phyloP scores from a whole-genome alignment of 345 rosid species.

The Isatis tinctoria region DNA sequence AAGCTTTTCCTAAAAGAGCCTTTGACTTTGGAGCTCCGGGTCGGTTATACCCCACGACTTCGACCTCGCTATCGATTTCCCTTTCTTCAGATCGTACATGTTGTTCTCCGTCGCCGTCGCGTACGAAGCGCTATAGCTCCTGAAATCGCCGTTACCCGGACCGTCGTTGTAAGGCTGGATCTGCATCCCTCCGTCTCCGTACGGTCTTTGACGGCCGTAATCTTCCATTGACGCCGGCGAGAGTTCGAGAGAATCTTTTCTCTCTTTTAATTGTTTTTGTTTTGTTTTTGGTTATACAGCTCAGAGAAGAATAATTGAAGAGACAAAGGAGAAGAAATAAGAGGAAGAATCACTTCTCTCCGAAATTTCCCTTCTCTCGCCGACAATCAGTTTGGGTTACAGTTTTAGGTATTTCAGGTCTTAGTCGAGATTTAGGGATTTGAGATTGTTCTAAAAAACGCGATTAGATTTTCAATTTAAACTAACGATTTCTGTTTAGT shows the following conservation, averaged over 20 bases:
- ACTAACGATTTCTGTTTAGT: too few relatives aligned
- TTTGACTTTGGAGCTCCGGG: constrained; percentile 88
- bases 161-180: constrained; percentile 53
- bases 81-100: constrained; percentile 44
- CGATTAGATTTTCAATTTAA: too few relatives aligned
- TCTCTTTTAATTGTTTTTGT: neutral
- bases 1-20: constrained; percentile 83
- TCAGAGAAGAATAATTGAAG: constrained; percentile 25
- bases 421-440: too few relatives aligned
- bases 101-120: constrained; percentile 38
- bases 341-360: too few relatives aligned
- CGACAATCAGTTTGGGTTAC: too few relatives aligned
- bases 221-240: constrained; percentile 53
- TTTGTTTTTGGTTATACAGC: neutral
- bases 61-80: constrained; percentile 48
- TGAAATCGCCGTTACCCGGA: constrained; percentile 45
- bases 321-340: constrained; percentile 14
- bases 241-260: constrained; percentile 1
- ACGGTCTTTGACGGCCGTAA: constrained; percentile 52
- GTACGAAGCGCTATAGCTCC: constrained; percentile 59
- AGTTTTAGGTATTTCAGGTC: too few relatives aligned
- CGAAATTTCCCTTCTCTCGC: too few relatives aligned
- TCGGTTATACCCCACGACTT: constrained; percentile 57
- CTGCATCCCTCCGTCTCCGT: constrained; percentile 50
- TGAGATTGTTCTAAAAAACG: too few relatives aligned